phyloP scores from a whole-genome alignment of 306 rosid genomes.

The Amphicarpaea edgeworthii region DNA sequence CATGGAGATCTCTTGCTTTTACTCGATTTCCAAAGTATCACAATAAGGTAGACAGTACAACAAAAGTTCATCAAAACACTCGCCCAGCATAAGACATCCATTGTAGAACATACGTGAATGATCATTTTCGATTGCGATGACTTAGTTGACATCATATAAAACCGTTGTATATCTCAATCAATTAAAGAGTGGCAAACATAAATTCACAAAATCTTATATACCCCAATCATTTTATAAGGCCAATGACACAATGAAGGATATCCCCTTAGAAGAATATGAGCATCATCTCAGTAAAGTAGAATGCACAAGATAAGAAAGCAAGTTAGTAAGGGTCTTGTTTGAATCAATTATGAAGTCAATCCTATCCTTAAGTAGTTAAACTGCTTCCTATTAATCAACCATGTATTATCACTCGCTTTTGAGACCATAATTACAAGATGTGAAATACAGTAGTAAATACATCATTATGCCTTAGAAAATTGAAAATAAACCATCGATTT shows the following conservation, averaged over 20 bases:
- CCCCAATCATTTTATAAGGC: constrained; percentile 20
- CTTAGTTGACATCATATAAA: no score
- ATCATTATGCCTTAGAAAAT: constrained; percentile 23
- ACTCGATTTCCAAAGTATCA: no score
- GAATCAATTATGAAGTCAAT: constrained; percentile 84
- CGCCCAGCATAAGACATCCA: no score
- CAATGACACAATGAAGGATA: constrained; percentile 9
- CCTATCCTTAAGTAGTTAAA: constrained; percentile 86
- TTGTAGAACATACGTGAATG: no score
- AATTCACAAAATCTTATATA: constrained; percentile 1
- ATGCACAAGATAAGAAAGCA: constrained; percentile 84
- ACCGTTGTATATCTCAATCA: no score
- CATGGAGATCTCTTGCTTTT: no score
- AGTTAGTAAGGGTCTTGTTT: constrained; percentile 73
- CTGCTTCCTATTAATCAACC: constrained; percentile 67
- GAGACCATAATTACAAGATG: no score
- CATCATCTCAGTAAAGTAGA: constrained; percentile 72
- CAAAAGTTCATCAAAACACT: no score
- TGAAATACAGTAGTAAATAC: no score
- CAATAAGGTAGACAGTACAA: no score
- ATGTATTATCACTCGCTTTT: constrained; percentile 29
- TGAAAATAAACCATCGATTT: constrained; percentile 16
- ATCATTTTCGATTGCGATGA: no score
- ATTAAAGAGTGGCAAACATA: not conserved
- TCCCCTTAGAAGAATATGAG: constrained; percentile 16